Evolutionary conservation across 1,284 basidiomycete genomes (phyloP).

Genomic region (Agaricales sp.): DNA sequence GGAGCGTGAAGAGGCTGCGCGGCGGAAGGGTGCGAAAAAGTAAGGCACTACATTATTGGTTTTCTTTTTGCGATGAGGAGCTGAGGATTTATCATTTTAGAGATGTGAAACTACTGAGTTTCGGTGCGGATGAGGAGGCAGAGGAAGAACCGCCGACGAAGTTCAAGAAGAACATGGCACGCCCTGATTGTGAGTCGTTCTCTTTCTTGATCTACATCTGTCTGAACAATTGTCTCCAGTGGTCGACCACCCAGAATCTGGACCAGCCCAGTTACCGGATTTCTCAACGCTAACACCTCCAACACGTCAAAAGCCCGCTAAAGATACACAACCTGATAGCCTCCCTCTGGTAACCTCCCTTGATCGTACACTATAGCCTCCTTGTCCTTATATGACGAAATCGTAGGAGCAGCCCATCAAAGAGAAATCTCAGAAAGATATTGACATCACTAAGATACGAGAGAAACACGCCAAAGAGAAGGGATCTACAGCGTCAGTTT

Average conservation of each 20-base stretch:
- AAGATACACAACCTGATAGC: too few species aligned
- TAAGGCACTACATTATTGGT: slow-evolving; percentile 26
- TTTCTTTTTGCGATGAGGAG: slow-evolving; percentile 5
- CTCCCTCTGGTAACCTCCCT: not conserved
- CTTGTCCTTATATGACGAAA: slow-evolving; percentile 3
- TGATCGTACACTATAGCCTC: not conserved
- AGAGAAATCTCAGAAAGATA: slow-evolving; percentile 27
- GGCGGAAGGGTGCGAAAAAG: slow-evolving; percentile 79
- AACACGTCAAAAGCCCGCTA: too few species aligned
- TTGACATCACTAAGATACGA: slow-evolving; percentile 61
- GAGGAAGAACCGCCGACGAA: slow-evolving; percentile 38
- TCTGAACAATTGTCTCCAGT: slow-evolving; percentile 41
- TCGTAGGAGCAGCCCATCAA: slow-evolving; percentile 26
- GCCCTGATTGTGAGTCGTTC: slow-evolving; percentile 64
- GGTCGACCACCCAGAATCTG: slow-evolving; percentile 30
- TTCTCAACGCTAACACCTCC: not conserved
- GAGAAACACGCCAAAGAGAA: slow-evolving; percentile 66
- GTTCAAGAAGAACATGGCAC: slow-evolving; percentile 71
- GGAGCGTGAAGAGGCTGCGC: slow-evolving; percentile 68
- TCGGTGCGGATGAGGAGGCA: slow-evolving; percentile 70
- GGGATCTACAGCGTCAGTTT: slow-evolving; percentile 42
- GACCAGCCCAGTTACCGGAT: not conserved
- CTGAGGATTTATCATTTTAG: slow-evolving; percentile 27
- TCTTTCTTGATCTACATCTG: slow-evolving; percentile 2
- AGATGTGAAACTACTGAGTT: slow-evolving; percentile 81